Conservation (phyloP, 768 basidiomycete genomes). For the Lepiota venenata region DNA sequence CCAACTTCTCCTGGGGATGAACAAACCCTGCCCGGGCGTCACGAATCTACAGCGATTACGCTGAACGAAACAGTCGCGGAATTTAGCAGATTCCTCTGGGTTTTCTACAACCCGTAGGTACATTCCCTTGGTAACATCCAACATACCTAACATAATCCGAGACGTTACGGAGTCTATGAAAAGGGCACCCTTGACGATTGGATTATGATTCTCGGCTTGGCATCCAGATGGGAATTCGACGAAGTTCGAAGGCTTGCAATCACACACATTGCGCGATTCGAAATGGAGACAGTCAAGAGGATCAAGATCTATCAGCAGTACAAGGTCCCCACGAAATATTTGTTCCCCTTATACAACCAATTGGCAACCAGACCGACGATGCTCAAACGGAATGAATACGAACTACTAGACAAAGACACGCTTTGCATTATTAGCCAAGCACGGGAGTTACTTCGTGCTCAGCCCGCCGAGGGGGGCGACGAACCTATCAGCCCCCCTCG, state of each 20-base stretch:
- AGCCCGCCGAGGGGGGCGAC: background rate
- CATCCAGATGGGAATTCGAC: conserved; percentile 53
- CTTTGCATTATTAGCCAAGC: conserved; percentile 4
- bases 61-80: conserved; percentile 41
- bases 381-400: conserved; percentile 3
- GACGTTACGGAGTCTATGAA: conserved; percentile 54
- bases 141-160: conserved; percentile 23
- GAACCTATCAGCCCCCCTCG: background rate
- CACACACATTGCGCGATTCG: conserved; percentile 21
- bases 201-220: conserved; percentile 54
- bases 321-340: conserved; percentile 40
- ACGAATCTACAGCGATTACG: conserved; percentile 28
- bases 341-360: conserved; percentile 51
- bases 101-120: conserved; percentile 61
- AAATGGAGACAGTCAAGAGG: conserved; percentile 14
- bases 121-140: background rate
- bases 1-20: conserved; percentile 23
- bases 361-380: conserved; percentile 44
- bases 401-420: background rate
- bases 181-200: conserved; percentile 47
- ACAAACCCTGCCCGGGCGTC: conserved; percentile 25
- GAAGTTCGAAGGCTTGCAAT: conserved; percentile 56
- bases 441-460: conserved; percentile 7
- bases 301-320: conserved; percentile 55
- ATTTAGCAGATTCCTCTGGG: conserved; percentile 54